Conservation (phyloP, 371 early-diverging fungal species). For the Nematocida sp. region DNA sequence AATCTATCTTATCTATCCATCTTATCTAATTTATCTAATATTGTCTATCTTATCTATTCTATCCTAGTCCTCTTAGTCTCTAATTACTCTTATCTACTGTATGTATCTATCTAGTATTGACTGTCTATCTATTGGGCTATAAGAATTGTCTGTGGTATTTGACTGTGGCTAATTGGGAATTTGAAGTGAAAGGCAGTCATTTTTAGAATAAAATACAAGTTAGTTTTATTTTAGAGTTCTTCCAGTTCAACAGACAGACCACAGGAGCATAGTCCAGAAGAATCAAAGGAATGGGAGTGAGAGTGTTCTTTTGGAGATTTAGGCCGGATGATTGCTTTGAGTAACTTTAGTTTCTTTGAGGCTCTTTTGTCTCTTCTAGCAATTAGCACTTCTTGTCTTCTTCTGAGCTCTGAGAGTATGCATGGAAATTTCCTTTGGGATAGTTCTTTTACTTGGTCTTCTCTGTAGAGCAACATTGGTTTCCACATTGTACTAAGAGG, state of each 20-base stretch:
- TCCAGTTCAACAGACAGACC: slow-evolving; percentile 62
- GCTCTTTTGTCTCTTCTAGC: slow-evolving; percentile 55
- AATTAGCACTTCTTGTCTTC: slow-evolving; percentile 21
- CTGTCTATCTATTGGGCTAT: too few relatives aligned
- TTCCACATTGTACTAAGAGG: slow-evolving; percentile 61
- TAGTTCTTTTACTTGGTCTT: slow-evolving; percentile 53
- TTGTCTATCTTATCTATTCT: too few relatives aligned
- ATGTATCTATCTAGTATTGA: too few relatives aligned
- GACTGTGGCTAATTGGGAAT: too few relatives aligned
- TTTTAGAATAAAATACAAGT: too few relatives aligned
- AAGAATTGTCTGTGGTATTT: too few relatives aligned
- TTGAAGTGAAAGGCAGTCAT: too few relatives aligned
- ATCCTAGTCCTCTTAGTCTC: too few relatives aligned
- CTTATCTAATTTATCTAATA: too few relatives aligned
- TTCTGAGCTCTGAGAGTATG: slow-evolving; percentile 48
- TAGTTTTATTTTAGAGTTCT: slow-evolving; percentile 55
- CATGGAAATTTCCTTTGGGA: slow-evolving; percentile 55
- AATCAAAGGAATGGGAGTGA: slow-evolving; percentile 40
- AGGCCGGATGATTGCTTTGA: slow-evolving; percentile 46
- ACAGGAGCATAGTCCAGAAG: slow-evolving; percentile 53
- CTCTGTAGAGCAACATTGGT: slow-evolving; percentile 61
- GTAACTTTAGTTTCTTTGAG: slow-evolving; percentile 49
- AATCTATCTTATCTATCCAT: too few relatives aligned
- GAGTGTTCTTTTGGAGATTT: slow-evolving; percentile 40
- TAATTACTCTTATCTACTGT: too few relatives aligned